Conservation (phyloP, 176 grass and related monocot genomes). For the Pharus latifolius region DNA sequence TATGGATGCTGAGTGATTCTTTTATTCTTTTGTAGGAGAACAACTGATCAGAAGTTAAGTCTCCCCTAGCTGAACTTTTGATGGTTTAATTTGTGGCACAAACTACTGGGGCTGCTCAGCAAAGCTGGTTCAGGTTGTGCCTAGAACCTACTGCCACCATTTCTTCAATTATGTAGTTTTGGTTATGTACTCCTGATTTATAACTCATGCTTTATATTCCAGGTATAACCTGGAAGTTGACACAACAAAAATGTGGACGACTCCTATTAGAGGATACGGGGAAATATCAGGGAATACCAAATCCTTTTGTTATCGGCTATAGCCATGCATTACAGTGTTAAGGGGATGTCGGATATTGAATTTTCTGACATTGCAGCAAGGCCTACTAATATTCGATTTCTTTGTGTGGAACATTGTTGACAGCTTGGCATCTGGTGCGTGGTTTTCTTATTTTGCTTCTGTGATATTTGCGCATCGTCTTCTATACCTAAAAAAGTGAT, state of each 20-base stretch:
- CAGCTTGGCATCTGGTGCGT: neutral
- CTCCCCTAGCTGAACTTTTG: no score
- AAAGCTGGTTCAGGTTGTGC: neutral
- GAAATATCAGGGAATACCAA: neutral
- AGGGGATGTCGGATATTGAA: neutral
- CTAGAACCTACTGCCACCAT: neutral
- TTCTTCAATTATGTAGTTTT: neutral
- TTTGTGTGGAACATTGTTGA: neutral
- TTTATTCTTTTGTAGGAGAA: conserved; percentile 13
- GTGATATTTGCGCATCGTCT: neutral
- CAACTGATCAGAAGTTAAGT: no score
- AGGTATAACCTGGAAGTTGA: conserved; percentile 9
- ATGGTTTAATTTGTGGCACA: neutral
- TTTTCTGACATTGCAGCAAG: neutral
- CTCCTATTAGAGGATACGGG: neutral
- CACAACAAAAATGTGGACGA: neutral
- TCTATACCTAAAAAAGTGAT: no score
- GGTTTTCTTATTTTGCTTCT: neutral
- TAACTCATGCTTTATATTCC: neutral
- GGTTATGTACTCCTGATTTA: neutral
- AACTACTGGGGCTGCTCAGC: neutral
- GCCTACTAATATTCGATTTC: neutral
- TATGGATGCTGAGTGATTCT: neutral
- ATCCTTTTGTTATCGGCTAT: neutral
- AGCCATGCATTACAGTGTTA: neutral